Percentiles rank a stretch among this genome's conserved stretches.
Conservation (phyloP, 805 yeast species). For the Kodamaea laetipori region DNA sequence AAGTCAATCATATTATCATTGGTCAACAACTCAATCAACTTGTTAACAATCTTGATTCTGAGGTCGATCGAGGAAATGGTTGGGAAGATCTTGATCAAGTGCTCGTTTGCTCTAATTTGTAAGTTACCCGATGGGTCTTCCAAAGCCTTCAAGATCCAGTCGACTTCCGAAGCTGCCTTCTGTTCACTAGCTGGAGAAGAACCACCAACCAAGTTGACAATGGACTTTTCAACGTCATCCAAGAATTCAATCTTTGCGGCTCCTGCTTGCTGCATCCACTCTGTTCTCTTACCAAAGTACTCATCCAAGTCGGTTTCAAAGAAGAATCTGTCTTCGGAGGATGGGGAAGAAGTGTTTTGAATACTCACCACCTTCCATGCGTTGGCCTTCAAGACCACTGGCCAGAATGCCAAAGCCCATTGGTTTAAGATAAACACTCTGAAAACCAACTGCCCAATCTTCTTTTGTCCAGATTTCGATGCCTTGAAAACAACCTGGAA, state of each 20-base stretch:
- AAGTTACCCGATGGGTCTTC: slow-evolving; percentile 38
- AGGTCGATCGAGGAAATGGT: slow-evolving; percentile 54
- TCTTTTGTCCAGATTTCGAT: slow-evolving; percentile 44
- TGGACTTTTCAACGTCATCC: slow-evolving; percentile 53
- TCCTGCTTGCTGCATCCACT: slow-evolving; percentile 46
- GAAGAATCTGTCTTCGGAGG: slow-evolving; percentile 34
- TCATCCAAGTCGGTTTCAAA: slow-evolving; percentile 34
- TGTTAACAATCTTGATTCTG: slow-evolving; percentile 54
- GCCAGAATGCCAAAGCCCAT: slow-evolving; percentile 40
- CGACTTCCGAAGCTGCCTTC: slow-evolving; percentile 48
- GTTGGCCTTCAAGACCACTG: slow-evolving; percentile 52
- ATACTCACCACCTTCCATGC: slow-evolving; percentile 35
- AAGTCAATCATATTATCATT: slow-evolving; percentile 34
- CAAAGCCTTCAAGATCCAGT: slow-evolving; percentile 59
- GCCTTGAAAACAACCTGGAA: slow-evolving; percentile 43
- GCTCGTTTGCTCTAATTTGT: slow-evolving; percentile 49
- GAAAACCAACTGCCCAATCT: slow-evolving; percentile 55
- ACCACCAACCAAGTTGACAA: slow-evolving; percentile 61
- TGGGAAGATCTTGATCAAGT: slow-evolving; percentile 57
- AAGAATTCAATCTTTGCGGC: slow-evolving; percentile 52
- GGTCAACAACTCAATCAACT: slow-evolving; percentile 57
- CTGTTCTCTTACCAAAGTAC: slow-evolving; percentile 41
- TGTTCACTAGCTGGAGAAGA: slow-evolving; percentile 49
- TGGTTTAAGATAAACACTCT: slow-evolving; percentile 70
- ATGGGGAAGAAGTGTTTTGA: slow-evolving; percentile 21